phyloP scores from a whole-genome alignment of 2,329 filamentous ascomycete genomes.

The Penicillium sp. region DNA sequence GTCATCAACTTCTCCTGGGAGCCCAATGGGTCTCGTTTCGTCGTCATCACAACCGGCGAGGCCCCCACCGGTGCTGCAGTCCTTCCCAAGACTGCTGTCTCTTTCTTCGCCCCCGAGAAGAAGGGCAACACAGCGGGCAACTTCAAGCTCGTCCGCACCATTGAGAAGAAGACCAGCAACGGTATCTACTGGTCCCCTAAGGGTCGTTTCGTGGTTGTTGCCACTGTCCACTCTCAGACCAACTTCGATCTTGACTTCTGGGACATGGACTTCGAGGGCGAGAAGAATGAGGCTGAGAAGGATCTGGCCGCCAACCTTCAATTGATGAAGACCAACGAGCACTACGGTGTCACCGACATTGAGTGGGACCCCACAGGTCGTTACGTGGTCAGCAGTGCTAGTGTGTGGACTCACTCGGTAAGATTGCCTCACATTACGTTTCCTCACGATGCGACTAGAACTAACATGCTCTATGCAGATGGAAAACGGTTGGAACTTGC shows the following conservation, averaged over 20 bases:
- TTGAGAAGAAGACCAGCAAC: conserved; percentile 99
- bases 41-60: conserved; percentile 92
- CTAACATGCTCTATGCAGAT: conserved; percentile 53
- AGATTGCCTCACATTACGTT: conserved; percentile 31
- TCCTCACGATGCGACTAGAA: conserved; percentile 12
- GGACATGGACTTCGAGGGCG: conserved; percentile 95
- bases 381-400: conserved; percentile 88
- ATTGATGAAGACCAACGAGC: conserved; percentile 86
- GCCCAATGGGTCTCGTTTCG: conserved; percentile 93
- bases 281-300: conserved; percentile 88
- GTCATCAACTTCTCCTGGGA: conserved; percentile 99
- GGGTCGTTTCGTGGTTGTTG: conserved; percentile 90
- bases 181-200: conserved; percentile 98
- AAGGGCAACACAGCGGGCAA: conserved; percentile 79
- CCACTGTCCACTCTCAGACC: conserved; percentile 85
- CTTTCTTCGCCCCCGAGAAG: conserved; percentile 97
- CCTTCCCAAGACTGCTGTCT: conserved; percentile 85
- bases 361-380: conserved; percentile 97
- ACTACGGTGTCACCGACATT: conserved; percentile 95
- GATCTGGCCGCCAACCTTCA: conserved; percentile 91
- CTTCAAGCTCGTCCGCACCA: conserved; percentile 90
- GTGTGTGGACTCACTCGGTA: conserved; percentile 93
- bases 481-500: conserved; percentile 98
- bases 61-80: conserved; percentile 70
- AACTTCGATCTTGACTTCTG: conserved; percentile 96